Percentiles rank a stretch among this genome's conserved stretches.
Evolutionary conservation across 1,139 yeast species (phyloP).

Genomic region (Kodamaea arcana): DNA sequence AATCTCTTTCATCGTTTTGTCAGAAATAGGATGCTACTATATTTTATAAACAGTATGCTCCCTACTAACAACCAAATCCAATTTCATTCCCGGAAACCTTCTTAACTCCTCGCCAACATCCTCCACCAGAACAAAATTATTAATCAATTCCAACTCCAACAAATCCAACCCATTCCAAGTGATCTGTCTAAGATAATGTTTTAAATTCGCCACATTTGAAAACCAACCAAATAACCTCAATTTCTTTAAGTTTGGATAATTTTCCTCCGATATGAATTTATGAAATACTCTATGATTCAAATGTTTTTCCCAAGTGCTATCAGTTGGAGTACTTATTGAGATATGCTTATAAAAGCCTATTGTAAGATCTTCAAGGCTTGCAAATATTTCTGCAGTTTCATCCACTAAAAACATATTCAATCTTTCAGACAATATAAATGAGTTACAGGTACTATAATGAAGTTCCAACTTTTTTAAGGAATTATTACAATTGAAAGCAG

Average conservation of each 20-base stretch:
- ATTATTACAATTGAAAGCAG: constrained; percentile 28
- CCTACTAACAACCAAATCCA: constrained; percentile 5
- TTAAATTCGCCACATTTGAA: constrained; percentile 9
- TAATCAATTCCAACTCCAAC: constrained; percentile 9
- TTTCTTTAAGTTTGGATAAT: constrained; percentile 18
- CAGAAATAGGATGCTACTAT: no score
- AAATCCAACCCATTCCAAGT: constrained; percentile 7
- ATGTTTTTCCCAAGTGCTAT: constrained; percentile 6
- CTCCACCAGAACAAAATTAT: constrained; percentile 4
- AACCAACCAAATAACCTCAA: constrained; percentile 26
- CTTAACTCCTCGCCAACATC: constrained; percentile 2
- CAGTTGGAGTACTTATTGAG: constrained; percentile 4
- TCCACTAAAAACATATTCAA: constrained; percentile 26
- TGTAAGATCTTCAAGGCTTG: constrained; percentile 18
- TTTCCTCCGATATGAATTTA: constrained; percentile 12
- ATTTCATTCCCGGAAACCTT: constrained; percentile 9
- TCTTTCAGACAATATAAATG: constrained; percentile 38
- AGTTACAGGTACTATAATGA: constrained; percentile 23
- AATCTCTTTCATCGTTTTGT: no score
- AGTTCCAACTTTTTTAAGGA: constrained; percentile 22
- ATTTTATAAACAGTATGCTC: constrained; percentile 4
- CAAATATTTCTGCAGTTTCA: constrained; percentile 18
- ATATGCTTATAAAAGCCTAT: constrained; percentile 12
- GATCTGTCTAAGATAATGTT: constrained; percentile 3
- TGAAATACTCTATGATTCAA: constrained; percentile 12